phyloP scores from a whole-genome alignment of 108 stramenopile genomes.

The Pseudonitzschia delicatissima region DNA sequence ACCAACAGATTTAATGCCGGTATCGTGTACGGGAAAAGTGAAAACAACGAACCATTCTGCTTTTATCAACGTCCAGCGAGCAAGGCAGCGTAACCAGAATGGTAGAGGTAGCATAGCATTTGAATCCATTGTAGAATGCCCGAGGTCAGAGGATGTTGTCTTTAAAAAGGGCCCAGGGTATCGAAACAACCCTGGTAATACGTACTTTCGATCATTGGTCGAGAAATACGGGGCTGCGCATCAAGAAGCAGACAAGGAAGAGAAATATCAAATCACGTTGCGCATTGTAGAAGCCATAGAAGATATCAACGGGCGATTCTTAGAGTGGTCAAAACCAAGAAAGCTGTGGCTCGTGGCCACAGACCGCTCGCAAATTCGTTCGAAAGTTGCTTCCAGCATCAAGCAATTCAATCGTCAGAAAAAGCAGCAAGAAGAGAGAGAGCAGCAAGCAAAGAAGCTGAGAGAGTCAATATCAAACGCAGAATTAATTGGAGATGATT shows the following conservation, averaged over 20 bases:
- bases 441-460: background rate
- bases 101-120: no score
- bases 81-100: background rate
- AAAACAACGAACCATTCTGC: slow-evolving; percentile 9
- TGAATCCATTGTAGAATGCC: background rate
- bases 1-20: slow-evolving; percentile 18
- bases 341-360: background rate
- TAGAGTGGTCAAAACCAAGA: background rate
- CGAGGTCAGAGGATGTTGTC: background rate
- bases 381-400: background rate
- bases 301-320: slow-evolving; percentile 3
- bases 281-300: background rate
- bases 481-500: background rate
- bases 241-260: background rate
- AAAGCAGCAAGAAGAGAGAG: no score
- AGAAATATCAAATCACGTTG: background rate
- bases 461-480: background rate
- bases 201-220: background rate
- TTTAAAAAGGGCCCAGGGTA: background rate
- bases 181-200: background rate
- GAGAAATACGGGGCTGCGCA: background rate
- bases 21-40: slow-evolving; percentile 11
- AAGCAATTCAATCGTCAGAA: background rate
- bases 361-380: background rate
- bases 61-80: slow-evolving; percentile 10